Conservation (phyloP, 2,329 filamentous ascomycete genomes). For the Ophidiomyces ophidiicola region DNA sequence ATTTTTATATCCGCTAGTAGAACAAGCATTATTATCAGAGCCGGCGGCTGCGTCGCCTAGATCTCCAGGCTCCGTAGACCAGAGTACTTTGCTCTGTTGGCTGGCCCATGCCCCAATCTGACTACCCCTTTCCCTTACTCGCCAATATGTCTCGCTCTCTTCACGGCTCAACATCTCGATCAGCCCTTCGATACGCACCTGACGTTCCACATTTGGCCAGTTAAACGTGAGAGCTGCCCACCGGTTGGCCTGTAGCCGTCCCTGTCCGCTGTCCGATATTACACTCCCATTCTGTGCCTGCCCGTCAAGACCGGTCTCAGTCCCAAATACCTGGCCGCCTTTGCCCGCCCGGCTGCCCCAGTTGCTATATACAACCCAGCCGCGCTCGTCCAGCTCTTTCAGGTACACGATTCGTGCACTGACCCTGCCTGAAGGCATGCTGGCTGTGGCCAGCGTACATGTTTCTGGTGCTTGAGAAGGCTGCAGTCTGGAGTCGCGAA, state of each 20-base stretch:
- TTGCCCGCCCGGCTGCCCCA: slow-evolving; percentile 56
- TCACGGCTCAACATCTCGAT: slow-evolving; percentile 53
- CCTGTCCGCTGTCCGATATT: slow-evolving; percentile 12
- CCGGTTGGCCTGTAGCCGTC: slow-evolving; percentile 43
- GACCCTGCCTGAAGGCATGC: slow-evolving; percentile 70
- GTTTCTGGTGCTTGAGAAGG: slow-evolving; percentile 70
- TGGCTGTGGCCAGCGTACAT: slow-evolving; percentile 73
- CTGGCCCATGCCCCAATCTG: slow-evolving; percentile 89
- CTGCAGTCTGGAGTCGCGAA: slow-evolving; percentile 54
- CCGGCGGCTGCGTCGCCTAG: slow-evolving; percentile 17
- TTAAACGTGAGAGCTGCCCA: slow-evolving; percentile 78
- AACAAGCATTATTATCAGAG: too few species aligned
- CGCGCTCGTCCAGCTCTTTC: slow-evolving; percentile 73
- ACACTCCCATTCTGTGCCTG: slow-evolving; percentile 13
- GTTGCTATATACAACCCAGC: slow-evolving; percentile 91
- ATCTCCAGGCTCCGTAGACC: slow-evolving; percentile 26
- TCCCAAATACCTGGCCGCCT: slow-evolving; percentile 31
- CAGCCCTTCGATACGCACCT: slow-evolving; percentile 76
- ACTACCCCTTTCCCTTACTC: slow-evolving; percentile 60
- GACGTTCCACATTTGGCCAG: slow-evolving; percentile 77
- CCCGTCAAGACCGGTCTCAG: slow-evolving; percentile 11
- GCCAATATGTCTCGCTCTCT: slow-evolving; percentile 59
- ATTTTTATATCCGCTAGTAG: slow-evolving; percentile 24
- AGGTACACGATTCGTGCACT: slow-evolving; percentile 82
- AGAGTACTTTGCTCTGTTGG: slow-evolving; percentile 67